Evolutionary conservation across 306 rosid genomes (phyloP).

Genomic region (Herpetospermum pedunculosum): DNA sequence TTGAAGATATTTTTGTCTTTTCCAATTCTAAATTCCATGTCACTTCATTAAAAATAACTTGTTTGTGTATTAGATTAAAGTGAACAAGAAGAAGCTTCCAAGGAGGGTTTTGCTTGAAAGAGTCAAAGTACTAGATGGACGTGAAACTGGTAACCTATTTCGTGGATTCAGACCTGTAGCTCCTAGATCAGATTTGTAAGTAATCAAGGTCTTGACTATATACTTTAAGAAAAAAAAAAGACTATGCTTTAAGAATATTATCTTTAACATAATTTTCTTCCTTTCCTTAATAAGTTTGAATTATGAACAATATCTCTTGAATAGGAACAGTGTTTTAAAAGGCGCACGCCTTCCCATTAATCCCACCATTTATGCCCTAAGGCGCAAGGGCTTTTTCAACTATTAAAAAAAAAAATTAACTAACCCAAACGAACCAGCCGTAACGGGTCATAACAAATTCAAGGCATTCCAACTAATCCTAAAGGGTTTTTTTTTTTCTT

Average conservation of each 20-base stretch:
- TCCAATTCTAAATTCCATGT: background rate
- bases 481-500: no score
- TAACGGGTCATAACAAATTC: no score
- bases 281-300: background rate
- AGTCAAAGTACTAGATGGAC: slow-evolving; percentile 39
- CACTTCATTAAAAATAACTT: background rate
- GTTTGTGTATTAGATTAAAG: slow-evolving; percentile 41
- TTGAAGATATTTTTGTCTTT: background rate
- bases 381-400: no score
- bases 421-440: no score
- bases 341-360: no score
- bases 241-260: background rate
- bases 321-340: no score
- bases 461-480: no score
- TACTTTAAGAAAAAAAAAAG: no score
- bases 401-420: no score
- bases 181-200: slow-evolving; percentile 57
- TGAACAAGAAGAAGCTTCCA: slow-evolving; percentile 51
- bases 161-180: slow-evolving; percentile 61
- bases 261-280: background rate
- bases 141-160: slow-evolving; percentile 43
- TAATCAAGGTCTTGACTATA: slow-evolving; percentile 15
- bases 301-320: background rate
- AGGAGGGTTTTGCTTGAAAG: slow-evolving; percentile 53
- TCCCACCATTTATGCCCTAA: no score